Percentiles rank a stretch among this genome's conserved stretches.
These are phyloP conservation scores for Emericellopsis atlantica DNA, from an alignment of 2,329 filamentous ascomycete genomes.

Conservation along the genomic window DNA sequence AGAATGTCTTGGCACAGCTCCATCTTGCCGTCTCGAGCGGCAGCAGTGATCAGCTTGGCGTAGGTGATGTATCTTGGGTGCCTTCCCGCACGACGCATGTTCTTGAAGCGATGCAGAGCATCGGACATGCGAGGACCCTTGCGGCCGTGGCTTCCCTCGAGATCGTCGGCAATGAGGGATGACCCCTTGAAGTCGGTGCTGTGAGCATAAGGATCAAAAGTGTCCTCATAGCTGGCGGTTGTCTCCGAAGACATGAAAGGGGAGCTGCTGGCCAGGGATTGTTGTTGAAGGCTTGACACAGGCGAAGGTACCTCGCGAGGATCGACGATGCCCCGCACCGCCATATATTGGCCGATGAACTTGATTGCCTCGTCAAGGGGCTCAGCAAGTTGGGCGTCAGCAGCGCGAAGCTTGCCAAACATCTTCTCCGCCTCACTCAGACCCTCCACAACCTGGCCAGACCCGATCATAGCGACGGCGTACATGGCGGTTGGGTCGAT, in stretches of 20 bases:
- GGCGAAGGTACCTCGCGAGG: constrained; percentile 39
- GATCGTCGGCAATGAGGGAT: constrained; percentile 74
- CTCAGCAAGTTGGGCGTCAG: constrained; percentile 49
- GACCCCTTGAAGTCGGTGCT: constrained; percentile 92
- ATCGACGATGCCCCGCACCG: constrained; percentile 38
- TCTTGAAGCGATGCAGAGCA: constrained; percentile 72
- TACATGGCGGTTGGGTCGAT: constrained; percentile 90
- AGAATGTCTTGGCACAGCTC: constrained; percentile 77
- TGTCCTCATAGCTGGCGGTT: constrained; percentile 59
- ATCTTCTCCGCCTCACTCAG: constrained; percentile 69
- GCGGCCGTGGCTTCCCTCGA: constrained; percentile 68
- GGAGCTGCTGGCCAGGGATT: constrained; percentile 25
- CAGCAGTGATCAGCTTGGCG: constrained; percentile 84
- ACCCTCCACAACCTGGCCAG: constrained; percentile 73
- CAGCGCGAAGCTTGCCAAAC: constrained; percentile 70
- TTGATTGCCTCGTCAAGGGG: constrained; percentile 82
- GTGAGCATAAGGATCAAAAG: constrained; percentile 80
- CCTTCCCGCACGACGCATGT: constrained; percentile 83
- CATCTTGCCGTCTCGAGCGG: constrained; percentile 73
- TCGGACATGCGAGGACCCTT: constrained; percentile 65
- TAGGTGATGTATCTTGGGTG: constrained; percentile 95
- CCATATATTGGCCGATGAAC: constrained; percentile 50
- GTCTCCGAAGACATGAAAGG: constrained; percentile 41
- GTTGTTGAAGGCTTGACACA: constrained; percentile 26
- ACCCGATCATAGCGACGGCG: constrained; percentile 73